Evolutionary conservation across 2,329 filamentous ascomycete species (phyloP), one percentile per base, ranked within the genome.

Genomic region (Ophiostoma australiae): DNA sequence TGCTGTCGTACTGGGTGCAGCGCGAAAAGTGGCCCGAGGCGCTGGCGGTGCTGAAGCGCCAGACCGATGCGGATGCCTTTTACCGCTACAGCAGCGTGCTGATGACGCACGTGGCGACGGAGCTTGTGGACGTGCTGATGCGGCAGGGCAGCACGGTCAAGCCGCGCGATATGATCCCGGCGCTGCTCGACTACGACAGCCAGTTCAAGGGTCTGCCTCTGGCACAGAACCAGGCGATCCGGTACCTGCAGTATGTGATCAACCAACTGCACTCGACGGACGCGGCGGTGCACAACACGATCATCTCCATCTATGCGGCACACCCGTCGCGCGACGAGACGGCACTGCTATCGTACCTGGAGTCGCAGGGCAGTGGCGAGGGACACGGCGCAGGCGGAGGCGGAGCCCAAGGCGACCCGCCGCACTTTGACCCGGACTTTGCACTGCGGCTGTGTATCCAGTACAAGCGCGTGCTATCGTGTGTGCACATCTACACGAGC

Each of bases 51-150:
- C 84, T 99, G 69, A 97, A 97, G 82, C 93, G 91, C 79, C 95
- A 99, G 80, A 97, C 90, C 5, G 91, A 97, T 69, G 88, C 92
- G 0, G 93, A 97, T 69, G 92, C 97, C 66, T 99, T 98, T 81
- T 98, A 98, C 83, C 91, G 92, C 74, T 97, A 98, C 79, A 95
- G 93, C 82, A 97, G 91, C 76, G 94, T 98, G n/a, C 86, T 99
- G 67, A 97, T 99, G 91, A 90, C 89, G 20, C 92, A 97, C 78
- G 90, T 90, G 3, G 89, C 94, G 0, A 86, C 90, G 6, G 94
- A 97, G 69, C 84, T 97, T 33, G 91, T 98, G n/a, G 94, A 99
- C 75, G 93, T 99, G 44, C 82, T 99, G 77, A 97, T 97, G 91
- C 88, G 95, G 48, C 94, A 98, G 77, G 86, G 89, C 7, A 85